Percentiles rank a stretch among this genome's conserved stretches.
Conservation (phyloP, 163 green algal species). For the Scenedesmus sp. region DNA sequence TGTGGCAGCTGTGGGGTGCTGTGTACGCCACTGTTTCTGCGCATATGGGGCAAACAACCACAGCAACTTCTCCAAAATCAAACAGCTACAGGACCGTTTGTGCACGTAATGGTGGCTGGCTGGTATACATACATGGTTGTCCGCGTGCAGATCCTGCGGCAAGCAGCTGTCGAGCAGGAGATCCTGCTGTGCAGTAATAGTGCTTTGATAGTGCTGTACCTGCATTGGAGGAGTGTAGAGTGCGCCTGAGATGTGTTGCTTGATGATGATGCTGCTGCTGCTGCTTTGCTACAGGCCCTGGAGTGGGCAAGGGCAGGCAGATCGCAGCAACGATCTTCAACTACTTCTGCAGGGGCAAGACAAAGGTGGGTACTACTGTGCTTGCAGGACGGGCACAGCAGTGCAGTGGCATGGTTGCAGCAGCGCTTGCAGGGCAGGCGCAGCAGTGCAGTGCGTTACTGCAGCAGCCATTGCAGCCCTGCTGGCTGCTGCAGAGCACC, state of each 20-base stretch:
- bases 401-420: not conserved
- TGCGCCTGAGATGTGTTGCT: not conserved
- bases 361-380: constrained; percentile 53
- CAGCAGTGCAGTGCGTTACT: not conserved
- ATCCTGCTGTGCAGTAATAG: not conserved
- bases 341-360: constrained; percentile 64
- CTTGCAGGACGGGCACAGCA: not conserved
- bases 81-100: not conserved
- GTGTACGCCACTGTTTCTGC: too few species aligned
- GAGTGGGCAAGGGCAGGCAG: constrained; percentile 86
- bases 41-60: too few species aligned
- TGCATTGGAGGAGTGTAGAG: too few species aligned
- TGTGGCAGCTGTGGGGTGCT: not conserved
- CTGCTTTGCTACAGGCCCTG: constrained; percentile 56
- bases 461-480: not conserved
- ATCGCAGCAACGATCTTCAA: constrained; percentile 82
- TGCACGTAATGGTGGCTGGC: too few species aligned
- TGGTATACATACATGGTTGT: too few species aligned
- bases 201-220: too few species aligned
- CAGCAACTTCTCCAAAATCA: too few species aligned
- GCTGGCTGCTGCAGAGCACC: too few species aligned
- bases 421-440: not conserved
- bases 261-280: not conserved
- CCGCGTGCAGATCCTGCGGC: not conserved
- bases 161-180: not conserved